phyloP scores from a whole-genome alignment of 352 stramenopile genomes.

The Phytophthora capsici region DNA sequence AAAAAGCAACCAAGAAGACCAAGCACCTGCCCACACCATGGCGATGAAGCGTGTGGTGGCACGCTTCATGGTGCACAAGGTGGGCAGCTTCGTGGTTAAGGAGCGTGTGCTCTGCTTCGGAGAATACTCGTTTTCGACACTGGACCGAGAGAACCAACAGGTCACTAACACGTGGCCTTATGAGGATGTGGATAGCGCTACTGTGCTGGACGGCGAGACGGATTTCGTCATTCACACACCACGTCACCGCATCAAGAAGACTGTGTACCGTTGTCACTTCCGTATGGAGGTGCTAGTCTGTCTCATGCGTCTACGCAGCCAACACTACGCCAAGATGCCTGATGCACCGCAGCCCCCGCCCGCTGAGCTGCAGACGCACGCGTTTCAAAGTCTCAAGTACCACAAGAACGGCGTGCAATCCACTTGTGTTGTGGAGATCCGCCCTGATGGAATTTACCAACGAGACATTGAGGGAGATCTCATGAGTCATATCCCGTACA shows the following conservation, averaged over 20 bases:
- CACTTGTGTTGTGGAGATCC: constrained; percentile 70
- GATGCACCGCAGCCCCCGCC: constrained; percentile 22
- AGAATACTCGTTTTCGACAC: constrained; percentile 74
- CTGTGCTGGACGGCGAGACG: constrained; percentile 72
- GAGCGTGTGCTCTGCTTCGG: constrained; percentile 85
- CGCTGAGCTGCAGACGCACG: constrained; percentile 58
- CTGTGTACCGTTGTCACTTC: constrained; percentile 79
- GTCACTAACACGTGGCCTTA: constrained; percentile 87
- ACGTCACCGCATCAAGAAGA: constrained; percentile 83
- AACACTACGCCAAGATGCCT: constrained; percentile 56
- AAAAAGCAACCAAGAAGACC: neutral
- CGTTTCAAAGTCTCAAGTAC: constrained; percentile 69
- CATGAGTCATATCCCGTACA: constrained; percentile 85
- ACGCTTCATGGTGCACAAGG: constrained; percentile 87
- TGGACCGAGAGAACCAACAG: constrained; percentile 71
- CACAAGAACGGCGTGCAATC: constrained; percentile 67
- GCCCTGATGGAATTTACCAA: constrained; percentile 80
- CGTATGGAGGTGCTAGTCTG: constrained; percentile 86
- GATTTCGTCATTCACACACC: constrained; percentile 83
- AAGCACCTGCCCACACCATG: constrained; percentile 26
- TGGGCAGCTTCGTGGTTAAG: constrained; percentile 85
- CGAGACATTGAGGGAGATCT: constrained; percentile 75
- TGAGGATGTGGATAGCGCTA: constrained; percentile 72
- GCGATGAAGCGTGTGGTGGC: constrained; percentile 67
- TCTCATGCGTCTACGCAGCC: constrained; percentile 74